phyloP scores from a whole-genome alignment of 495 filamentous ascomycete genomes.

The Penicillium angulare region DNA sequence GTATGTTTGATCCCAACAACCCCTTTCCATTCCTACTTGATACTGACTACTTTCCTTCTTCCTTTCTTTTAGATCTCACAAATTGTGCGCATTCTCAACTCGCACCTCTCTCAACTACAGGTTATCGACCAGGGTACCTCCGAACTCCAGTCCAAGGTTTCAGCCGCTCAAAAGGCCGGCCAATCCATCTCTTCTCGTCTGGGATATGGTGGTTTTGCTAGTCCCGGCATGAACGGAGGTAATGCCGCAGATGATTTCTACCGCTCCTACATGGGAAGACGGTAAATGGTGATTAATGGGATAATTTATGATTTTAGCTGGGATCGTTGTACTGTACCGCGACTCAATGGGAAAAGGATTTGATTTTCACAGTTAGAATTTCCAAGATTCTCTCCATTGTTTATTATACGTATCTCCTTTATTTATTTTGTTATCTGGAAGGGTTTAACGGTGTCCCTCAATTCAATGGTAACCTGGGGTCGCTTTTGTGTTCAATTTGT shows the following conservation, averaged over 20 bases:
- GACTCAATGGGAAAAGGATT: constrained; percentile 15
- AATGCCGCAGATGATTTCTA: constrained; percentile 76
- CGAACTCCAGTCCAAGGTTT: constrained; percentile 76
- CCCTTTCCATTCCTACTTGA: background rate
- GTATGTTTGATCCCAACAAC: constrained; percentile 52
- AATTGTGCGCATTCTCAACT: constrained; percentile 91
- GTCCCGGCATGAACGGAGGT: constrained; percentile 56
- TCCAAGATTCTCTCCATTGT: too few relatives aligned
- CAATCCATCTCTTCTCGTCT: constrained; percentile 67
- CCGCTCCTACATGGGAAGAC: constrained; percentile 69
- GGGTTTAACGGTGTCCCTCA: background rate
- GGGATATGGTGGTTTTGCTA: constrained; percentile 54
- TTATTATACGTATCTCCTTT: too few relatives aligned
- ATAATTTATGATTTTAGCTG: constrained; percentile 22
- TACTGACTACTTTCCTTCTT: constrained; percentile 2
- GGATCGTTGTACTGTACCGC: background rate
- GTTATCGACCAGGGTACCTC: constrained; percentile 83
- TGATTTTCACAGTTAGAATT: background rate
- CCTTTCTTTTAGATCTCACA: constrained; percentile 67
- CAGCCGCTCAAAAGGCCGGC: constrained; percentile 70
- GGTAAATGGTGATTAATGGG: constrained; percentile 33
- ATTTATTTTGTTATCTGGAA: too few relatives aligned
- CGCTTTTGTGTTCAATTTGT: background rate
- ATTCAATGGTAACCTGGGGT: background rate
- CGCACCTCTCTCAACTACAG: constrained; percentile 84